Percentiles rank a stretch among this genome's conserved stretches.
These are phyloP conservation scores for Astrocystis sublimbata DNA, from an alignment of 495 filamentous ascomycete species.

Conservation along the genomic window DNA sequence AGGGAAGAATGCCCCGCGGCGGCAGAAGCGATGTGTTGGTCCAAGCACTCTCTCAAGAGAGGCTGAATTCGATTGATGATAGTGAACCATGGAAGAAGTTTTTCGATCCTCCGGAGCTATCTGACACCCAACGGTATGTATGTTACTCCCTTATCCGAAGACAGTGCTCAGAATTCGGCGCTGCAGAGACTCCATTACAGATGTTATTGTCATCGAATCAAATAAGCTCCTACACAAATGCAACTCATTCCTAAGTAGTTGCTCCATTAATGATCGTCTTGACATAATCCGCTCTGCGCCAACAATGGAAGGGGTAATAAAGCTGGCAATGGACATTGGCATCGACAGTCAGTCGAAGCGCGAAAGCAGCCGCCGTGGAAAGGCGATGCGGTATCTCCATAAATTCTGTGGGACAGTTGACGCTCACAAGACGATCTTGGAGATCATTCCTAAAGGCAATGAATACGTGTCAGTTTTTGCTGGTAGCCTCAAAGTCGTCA, in stretches of 20 bases:
- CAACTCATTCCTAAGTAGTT: neutral
- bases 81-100: constrained; percentile 1
- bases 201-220: neutral
- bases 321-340: neutral
- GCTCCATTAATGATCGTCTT: neutral
- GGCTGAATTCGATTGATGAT: neutral
- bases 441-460: constrained; percentile 39
- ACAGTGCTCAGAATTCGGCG: neutral
- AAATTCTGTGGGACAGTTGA: constrained; percentile 41
- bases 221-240: neutral
- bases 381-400: constrained; percentile 38
- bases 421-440: constrained; percentile 39
- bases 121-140: constrained; percentile 1
- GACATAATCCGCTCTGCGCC: constrained; percentile 1
- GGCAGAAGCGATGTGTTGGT: neutral
- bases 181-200: neutral
- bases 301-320: neutral
- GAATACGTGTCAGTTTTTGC: constrained; percentile 48
- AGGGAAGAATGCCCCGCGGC: neutral
- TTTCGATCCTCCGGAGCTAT: neutral
- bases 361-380: constrained; percentile 7
- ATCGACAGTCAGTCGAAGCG: neutral
- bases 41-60: neutral
- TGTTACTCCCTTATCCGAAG: neutral
- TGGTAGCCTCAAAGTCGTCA: constrained; percentile 46